A percentile compares a stretch with the other conserved stretches of the same genome.
phyloP scores from a whole-genome alignment of 2,329 filamentous ascomycete species.

The Beauveria rudraprayagi region DNA sequence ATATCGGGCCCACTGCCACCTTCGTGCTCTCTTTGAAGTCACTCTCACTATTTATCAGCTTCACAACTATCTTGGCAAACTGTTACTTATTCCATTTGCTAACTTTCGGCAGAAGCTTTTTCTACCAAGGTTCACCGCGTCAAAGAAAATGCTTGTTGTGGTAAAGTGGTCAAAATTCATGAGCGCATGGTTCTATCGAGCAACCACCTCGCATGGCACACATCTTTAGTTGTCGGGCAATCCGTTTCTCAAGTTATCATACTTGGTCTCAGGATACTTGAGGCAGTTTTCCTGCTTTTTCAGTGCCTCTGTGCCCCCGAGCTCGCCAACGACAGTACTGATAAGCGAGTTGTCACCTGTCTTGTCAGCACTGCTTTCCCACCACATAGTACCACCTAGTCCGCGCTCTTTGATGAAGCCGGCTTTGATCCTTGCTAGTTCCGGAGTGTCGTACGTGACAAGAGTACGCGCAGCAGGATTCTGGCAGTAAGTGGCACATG shows the following conservation, averaged over 20 bases:
- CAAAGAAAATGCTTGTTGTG: not conserved
- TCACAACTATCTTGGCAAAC: not conserved
- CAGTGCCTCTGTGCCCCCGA: constrained; percentile 47
- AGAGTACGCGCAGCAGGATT: constrained; percentile 54
- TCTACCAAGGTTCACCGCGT: not conserved
- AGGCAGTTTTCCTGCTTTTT: constrained; percentile 51
- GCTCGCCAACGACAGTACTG: constrained; percentile 47
- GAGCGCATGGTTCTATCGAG: not conserved
- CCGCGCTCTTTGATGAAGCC: constrained; percentile 57
- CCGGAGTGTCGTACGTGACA: constrained; percentile 70
- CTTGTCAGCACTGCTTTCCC: constrained; percentile 80
- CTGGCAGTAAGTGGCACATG: constrained; percentile 72
- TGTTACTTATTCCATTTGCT: not conserved
- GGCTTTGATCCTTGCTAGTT: constrained; percentile 61
- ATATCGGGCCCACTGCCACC: not conserved
- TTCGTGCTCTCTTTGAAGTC: not conserved
- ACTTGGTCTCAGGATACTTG: constrained; percentile 57
- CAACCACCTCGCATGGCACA: not conserved
- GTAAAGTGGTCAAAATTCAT: not conserved
- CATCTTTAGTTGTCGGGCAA: constrained; percentile 37
- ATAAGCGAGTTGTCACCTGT: constrained; percentile 60
- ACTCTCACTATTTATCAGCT: not conserved
- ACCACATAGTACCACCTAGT: constrained; percentile 94
- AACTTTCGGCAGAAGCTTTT: not conserved
- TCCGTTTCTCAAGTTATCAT: constrained; percentile 58